Conservation (phyloP, 768 basidiomycete species). For the Gelatoporia subvermispora region DNA sequence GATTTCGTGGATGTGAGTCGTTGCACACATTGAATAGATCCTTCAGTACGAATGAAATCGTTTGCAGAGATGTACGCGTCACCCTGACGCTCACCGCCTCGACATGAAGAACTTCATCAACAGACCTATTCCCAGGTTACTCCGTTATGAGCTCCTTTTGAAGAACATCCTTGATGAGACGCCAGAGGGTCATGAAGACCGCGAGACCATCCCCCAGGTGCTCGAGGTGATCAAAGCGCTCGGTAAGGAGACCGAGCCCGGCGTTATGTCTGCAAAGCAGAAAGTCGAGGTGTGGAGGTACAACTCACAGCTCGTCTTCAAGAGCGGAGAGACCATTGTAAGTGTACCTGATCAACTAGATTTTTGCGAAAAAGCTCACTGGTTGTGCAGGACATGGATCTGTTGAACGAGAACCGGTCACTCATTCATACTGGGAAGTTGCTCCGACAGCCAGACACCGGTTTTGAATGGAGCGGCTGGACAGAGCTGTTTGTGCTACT, state of each 20-base stretch:
- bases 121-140: slow-evolving; percentile 83
- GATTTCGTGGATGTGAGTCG: slow-evolving; percentile 70
- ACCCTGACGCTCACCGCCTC: slow-evolving; percentile 73
- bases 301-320: slow-evolving; percentile 75
- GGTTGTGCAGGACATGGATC: slow-evolving; percentile 69
- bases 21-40: neutral
- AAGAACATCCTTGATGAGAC: slow-evolving; percentile 77
- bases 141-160: slow-evolving; percentile 85
- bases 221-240: slow-evolving; percentile 83
- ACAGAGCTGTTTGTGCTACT: slow-evolving; percentile 84
- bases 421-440: slow-evolving; percentile 82
- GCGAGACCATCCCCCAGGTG: slow-evolving; percentile 76
- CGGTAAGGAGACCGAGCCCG: slow-evolving; percentile 84
- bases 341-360: slow-evolving; percentile 16
- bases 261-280: slow-evolving; percentile 77
- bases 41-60: neutral
- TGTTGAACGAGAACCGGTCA: slow-evolving; percentile 76
- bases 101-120: slow-evolving; percentile 94
- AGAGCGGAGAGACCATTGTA: slow-evolving; percentile 67
- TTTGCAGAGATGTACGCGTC: slow-evolving; percentile 45
- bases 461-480: slow-evolving; percentile 87
- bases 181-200: slow-evolving; percentile 71
- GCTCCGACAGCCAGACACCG: slow-evolving; percentile 82
- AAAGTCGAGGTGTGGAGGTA: slow-evolving; percentile 90
- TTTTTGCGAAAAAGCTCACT: neutral